Evolutionary conservation across 1,284 basidiomycete species (phyloP), one percentile per base, ranked within the genome.

Genomic region (Entoloma clypeatum): DNA sequence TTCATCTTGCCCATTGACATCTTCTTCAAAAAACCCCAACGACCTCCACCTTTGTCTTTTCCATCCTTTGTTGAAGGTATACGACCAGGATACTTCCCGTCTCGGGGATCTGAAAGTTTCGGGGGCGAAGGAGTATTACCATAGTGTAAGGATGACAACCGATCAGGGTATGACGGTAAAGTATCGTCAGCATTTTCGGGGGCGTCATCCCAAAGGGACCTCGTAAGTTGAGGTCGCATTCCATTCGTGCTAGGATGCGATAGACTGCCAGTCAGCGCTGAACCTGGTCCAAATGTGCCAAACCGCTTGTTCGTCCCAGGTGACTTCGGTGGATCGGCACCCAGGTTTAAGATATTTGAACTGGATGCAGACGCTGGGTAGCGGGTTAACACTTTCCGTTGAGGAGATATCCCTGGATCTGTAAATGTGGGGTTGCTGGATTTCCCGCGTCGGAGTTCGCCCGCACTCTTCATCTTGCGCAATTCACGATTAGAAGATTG

Each of bases 1-100:
- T 77, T 77, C 65, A 89, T 83, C 62, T 86, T 87, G 16, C 89
- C 85, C 87, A 93, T 92, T 7, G 90, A 93, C 87, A 96, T 93
- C 68, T 96, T 96, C 67, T 92, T 91, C 47, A 96, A 69, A 68
- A 96, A 94, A 3, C 92, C 90, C 90, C 91, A 94, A 45, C 86
- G 80, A 43, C 79, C 79, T 31, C 67, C n/a, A n/a, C n/a, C 67
- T 60, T 83, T 83, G 47, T 79, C 75, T 51, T 75, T 76, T 30
- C 68, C 68, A 24, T 75, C 67, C 48, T 65, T 68, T 23, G 57
- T 44, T 25, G 61, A 57, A 30, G 64, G 61, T 16, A 56, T 54
- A 47, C 64, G 57, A 43, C 54, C 50, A 42, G 59, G 51, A 44
- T 50, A 37, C 50, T 54, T 61, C 7, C 44, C 55, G 32, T 63